Percentiles rank a stretch among this genome's conserved stretches.
phyloP scores from a whole-genome alignment of 1,284 basidiomycete genomes.

The Spongiforma sp. region DNA sequence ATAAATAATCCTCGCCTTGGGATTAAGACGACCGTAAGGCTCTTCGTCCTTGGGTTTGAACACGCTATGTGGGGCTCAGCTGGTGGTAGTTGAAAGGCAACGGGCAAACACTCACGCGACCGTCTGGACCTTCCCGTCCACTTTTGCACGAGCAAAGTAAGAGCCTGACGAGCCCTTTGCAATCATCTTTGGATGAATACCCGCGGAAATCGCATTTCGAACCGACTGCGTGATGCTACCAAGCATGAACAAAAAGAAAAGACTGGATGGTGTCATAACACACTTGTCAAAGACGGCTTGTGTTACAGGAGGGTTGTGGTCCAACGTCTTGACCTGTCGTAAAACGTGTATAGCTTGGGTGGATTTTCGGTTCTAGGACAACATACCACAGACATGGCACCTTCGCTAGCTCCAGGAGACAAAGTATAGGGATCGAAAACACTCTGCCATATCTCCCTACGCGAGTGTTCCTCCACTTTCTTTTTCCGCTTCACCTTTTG shows the following conservation, averaged over 20 bases:
- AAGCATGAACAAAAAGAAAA: slow-evolving; percentile 8
- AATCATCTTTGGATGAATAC: slow-evolving; percentile 89
- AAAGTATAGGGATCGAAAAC: slow-evolving; percentile 67
- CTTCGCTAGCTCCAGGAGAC: slow-evolving; percentile 33
- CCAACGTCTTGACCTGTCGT: slow-evolving; percentile 70
- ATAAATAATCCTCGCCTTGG: slow-evolving; percentile 58
- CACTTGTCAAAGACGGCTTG: slow-evolving; percentile 72
- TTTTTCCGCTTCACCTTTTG: slow-evolving; percentile 85
- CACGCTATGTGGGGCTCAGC: slow-evolving; percentile 52
- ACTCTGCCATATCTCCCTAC: slow-evolving; percentile 77
- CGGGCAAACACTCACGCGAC: slow-evolving; percentile 63
- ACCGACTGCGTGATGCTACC: slow-evolving; percentile 68
- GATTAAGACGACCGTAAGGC: slow-evolving; percentile 83
- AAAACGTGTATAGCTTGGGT: slow-evolving; percentile 2
- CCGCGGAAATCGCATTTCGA: slow-evolving; percentile 70
- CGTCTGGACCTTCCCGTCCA: slow-evolving; percentile 73
- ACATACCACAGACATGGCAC: slow-evolving; percentile 21
- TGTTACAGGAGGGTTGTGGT: slow-evolving; percentile 77
- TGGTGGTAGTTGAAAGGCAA: not conserved
- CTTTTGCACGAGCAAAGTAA: slow-evolving; percentile 83
- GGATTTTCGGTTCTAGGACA: not conserved
- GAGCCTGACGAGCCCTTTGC: slow-evolving; percentile 85
- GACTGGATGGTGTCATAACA: slow-evolving; percentile 31
- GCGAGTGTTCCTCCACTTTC: slow-evolving; percentile 66
- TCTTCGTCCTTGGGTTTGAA: slow-evolving; percentile 94